A percentile compares a stretch with the other conserved stretches of the same genome.
Evolutionary conservation across 495 filamentous ascomycete species (phyloP).

Genomic region (Penicillium steckii): DNA sequence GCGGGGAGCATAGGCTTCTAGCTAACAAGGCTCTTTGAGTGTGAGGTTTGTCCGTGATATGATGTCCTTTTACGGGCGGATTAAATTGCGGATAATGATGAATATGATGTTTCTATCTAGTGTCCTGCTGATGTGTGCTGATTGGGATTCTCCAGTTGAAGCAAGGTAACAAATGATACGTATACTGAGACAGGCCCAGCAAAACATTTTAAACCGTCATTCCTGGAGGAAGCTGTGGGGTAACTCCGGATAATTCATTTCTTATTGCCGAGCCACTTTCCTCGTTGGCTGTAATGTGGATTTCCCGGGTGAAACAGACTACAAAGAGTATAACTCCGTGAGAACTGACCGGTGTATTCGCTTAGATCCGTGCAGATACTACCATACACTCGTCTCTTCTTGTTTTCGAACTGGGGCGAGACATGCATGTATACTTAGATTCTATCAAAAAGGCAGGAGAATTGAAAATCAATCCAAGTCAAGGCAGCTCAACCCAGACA

Average conservation of each 20-base stretch:
- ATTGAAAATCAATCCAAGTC: neutral
- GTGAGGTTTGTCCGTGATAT: too few relatives aligned
- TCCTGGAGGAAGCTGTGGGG: neutral
- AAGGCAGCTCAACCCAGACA: neutral
- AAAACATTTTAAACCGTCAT: neutral
- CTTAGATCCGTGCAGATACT: neutral
- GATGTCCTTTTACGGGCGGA: too few relatives aligned
- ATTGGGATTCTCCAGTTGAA: too few relatives aligned
- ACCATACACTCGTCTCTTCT: neutral
- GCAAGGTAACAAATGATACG: too few relatives aligned
- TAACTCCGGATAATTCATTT: neutral
- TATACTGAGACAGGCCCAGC: too few relatives aligned
- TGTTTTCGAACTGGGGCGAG: neutral
- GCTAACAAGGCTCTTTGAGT: neutral
- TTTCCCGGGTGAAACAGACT: neutral
- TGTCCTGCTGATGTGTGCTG: too few relatives aligned
- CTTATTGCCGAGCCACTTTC: neutral
- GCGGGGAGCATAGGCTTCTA: neutral
- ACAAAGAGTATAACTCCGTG: neutral
- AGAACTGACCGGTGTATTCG: neutral
- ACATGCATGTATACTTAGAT: neutral
- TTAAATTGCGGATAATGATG: too few relatives aligned
- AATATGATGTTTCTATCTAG: too few relatives aligned
- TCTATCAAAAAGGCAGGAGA: neutral
- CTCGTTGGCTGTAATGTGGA: neutral